These are phyloP conservation scores for Colletotrichum sp. DNA, from an alignment of 2,329 filamentous ascomycete genomes.

Conservation along the genomic window DNA sequence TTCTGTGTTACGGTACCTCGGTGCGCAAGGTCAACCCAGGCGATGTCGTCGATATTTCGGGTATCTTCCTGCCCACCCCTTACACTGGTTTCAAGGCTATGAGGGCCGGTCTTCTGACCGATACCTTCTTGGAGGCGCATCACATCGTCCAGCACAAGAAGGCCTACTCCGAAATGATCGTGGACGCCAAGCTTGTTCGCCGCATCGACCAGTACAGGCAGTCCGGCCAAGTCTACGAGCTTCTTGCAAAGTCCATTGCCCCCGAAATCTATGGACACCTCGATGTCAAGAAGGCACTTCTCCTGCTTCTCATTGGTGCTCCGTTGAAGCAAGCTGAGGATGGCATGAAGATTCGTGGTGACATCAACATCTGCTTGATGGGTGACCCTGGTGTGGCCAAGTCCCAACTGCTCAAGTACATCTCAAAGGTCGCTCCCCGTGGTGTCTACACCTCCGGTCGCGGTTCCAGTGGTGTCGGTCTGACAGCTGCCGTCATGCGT, in stretches of 20 bases:
- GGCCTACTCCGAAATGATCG: slow-evolving; percentile 89
- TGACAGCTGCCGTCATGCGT: slow-evolving; percentile 83
- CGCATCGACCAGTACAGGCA: slow-evolving; percentile 86
- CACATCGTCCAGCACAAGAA: slow-evolving; percentile 96
- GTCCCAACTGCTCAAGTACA: slow-evolving; percentile 97
- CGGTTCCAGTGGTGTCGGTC: slow-evolving; percentile 81
- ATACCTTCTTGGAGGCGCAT: slow-evolving; percentile 96
- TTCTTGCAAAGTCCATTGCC: slow-evolving; percentile 92
- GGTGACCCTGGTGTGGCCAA: slow-evolving; percentile 99
- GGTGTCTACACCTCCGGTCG: slow-evolving; percentile 85
- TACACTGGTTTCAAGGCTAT: slow-evolving; percentile 99
- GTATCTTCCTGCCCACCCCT: slow-evolving; percentile 94
- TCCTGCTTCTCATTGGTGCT: slow-evolving; percentile 94
- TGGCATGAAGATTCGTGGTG: slow-evolving; percentile 97
- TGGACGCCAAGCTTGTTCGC: slow-evolving; percentile 79
- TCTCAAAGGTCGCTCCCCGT: slow-evolving; percentile 95
- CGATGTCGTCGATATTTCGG: slow-evolving; percentile 91
- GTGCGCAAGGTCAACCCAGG: slow-evolving; percentile 90
- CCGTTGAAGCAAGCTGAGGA: slow-evolving; percentile 97
- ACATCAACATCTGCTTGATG: slow-evolving; percentile 99
- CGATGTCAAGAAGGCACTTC: slow-evolving; percentile 96
- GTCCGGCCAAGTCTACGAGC: slow-evolving; percentile 93
- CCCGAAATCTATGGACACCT: slow-evolving; percentile 96
- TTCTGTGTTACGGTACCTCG: slow-evolving; percentile 87
- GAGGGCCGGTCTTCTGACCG: slow-evolving; percentile 91